Percentiles rank a stretch among this genome's conserved stretches.
Conservation (phyloP, 495 filamentous ascomycete genomes). For the Penicillium goetzii region DNA sequence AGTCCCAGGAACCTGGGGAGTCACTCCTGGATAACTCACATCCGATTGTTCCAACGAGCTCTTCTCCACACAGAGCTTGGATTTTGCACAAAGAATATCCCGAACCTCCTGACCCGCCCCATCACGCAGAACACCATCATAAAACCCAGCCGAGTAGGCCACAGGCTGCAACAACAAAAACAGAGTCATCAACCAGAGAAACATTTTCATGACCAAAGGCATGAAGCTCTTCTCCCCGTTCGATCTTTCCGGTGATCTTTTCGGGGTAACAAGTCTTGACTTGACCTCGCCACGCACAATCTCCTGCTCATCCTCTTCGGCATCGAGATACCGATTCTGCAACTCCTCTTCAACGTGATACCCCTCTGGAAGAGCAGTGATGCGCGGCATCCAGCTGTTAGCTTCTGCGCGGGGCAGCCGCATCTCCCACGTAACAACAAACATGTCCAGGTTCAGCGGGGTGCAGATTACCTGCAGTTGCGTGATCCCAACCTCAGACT, state of each 20-base stretch:
- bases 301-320: not conserved
- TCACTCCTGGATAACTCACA: not conserved
- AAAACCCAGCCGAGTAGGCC: not conserved
- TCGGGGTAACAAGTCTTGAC: not conserved
- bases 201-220: not conserved
- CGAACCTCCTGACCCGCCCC: not conserved
- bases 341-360: constrained; percentile 2
- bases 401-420: constrained; percentile 15
- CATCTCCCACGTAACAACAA: constrained; percentile 38
- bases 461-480: constrained; percentile 34
- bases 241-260: not conserved
- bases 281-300: constrained; percentile 4
- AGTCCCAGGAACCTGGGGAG: not conserved
- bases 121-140: not conserved
- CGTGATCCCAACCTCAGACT: constrained; percentile 24
- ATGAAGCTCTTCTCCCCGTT: not conserved
- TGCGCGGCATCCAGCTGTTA: constrained; percentile 35
- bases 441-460: constrained; percentile 29
- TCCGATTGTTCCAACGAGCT: not conserved
- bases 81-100: not conserved
- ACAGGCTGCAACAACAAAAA: not conserved
- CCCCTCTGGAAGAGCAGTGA: constrained; percentile 12
- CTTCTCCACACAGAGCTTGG: not conserved
- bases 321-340: constrained; percentile 2
- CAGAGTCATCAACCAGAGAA: not conserved